These are phyloP conservation scores for Trichophyton benhamiae DNA, from an alignment of 2,329 filamentous ascomycete species.

Conservation along the genomic window DNA sequence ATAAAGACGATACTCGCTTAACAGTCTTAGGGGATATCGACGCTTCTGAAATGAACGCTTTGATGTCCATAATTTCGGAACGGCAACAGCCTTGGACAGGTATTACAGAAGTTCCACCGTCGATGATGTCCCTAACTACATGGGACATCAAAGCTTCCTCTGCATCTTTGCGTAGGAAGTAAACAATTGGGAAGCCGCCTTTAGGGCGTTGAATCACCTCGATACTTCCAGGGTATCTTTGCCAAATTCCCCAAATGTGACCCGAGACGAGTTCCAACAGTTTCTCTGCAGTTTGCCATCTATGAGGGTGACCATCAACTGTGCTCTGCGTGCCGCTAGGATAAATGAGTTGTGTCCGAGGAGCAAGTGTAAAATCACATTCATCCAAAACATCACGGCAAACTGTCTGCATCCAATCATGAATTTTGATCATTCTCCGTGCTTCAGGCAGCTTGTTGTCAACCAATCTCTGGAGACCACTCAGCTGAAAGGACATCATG, in stretches of 20 bases:
- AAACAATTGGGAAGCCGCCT: conserved; percentile 44
- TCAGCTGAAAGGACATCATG: conserved; percentile 52
- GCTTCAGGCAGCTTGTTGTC: conserved; percentile 36
- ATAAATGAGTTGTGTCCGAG: conserved; percentile 51
- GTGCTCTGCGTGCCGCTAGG: conserved; percentile 43
- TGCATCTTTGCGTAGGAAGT: conserved; percentile 41
- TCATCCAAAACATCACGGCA: conserved; percentile 51
- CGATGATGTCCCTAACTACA: conserved; percentile 33
- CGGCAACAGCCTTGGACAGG: conserved; percentile 7
- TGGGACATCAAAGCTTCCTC: conserved; percentile 34
- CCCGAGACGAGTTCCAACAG: conserved; percentile 36
- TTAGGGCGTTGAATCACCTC: conserved; percentile 34
- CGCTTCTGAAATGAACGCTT: conserved; percentile 8
- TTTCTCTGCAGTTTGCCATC: conserved; percentile 47
- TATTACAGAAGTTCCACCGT: conserved; percentile 20
- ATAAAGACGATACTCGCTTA: conserved; percentile 1
- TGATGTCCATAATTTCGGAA: not conserved
- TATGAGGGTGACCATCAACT: conserved; percentile 41
- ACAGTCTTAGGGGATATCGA: not conserved
- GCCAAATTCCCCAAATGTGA: conserved; percentile 24
- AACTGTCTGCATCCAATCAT: conserved; percentile 38
- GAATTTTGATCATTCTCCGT: conserved; percentile 38
- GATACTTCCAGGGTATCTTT: conserved; percentile 35
- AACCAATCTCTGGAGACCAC: conserved; percentile 45
- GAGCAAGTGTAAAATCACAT: conserved; percentile 50